Base-by-base conservation (phyloP, 805 yeast species). In the Sporopachydermia lactativora region DNA sequence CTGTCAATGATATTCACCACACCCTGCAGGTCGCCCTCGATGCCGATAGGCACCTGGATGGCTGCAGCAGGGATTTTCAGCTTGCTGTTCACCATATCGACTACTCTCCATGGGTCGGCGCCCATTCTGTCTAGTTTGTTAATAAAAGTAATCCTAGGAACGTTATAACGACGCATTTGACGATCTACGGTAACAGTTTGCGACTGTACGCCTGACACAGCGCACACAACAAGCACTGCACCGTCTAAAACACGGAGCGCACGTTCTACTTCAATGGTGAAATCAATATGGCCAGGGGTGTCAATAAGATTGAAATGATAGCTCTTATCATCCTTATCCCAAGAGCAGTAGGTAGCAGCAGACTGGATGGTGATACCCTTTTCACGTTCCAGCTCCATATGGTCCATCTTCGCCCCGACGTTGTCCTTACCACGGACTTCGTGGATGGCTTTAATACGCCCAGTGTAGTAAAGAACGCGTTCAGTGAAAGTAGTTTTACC, bases 121-220 rank as follows among this genome's bases (percentile, higher is more conserved):
- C 99, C 99, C 96, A 92, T 84, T 59, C 99, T 77, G 62, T 92
- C 99, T 96, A 92, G 88, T 68, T 92, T 92, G 66, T 92, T 92
- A 61, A 92, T 82, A 55, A 92, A 92, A 5, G 98, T 89, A 41
- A 92, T 72, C 56, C 98, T 75, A 41, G 98, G 98, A 55, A 92
- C 95, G 57, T 92, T 86, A 64, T 92, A 92, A 59, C 98, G 79
- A 53, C 95, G 77, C 98, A 92, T 92, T 66, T 92, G 99, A 58
- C 98, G 80, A 61, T 92, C 98, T 38, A 92, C 98, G 35, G 98
- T 92, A 44, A 92, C 95, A 15, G 98, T 92, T 62, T 92, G 98
- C 2, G 96, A 85, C 63, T 92, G 98, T 38, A 92, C 98, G 55
- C 98, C 98, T 18, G 94, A 75, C 41, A 92, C 98, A 15, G 98